Conservation (phyloP, 179 eudicot species). For the Camellia oleifera region DNA sequence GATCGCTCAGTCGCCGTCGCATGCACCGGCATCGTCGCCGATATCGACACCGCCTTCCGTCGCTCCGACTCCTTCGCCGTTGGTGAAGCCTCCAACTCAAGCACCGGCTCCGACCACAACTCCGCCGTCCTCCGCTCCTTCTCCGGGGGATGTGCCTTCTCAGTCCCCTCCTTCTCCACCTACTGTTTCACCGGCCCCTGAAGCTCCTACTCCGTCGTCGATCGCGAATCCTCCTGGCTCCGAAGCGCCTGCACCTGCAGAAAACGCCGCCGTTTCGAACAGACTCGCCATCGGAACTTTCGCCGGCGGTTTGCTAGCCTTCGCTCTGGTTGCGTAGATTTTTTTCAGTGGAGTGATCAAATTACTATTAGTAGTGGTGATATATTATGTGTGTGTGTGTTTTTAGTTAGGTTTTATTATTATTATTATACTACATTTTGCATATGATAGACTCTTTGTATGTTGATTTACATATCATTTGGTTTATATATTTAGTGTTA, state of each 20-base stretch:
- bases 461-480: too few species aligned
- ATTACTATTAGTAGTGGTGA: too few species aligned
- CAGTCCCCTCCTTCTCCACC: not conserved
- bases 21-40: not conserved
- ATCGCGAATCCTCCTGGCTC: not conserved
- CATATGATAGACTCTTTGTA: too few species aligned
- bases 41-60: not conserved
- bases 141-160: not conserved
- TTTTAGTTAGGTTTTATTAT: too few species aligned
- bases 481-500: too few species aligned
- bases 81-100: not conserved
- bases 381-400: too few species aligned
- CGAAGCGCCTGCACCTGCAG: not conserved
- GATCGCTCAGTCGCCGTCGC: conserved; percentile 9
- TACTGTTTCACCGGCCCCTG: not conserved
- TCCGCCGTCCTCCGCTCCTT: not conserved
- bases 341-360: not conserved
- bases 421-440: too few species aligned
- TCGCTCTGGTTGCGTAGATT: conserved; percentile 4
- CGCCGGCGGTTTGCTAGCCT: not conserved
- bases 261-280: not conserved
- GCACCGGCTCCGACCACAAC: not conserved
- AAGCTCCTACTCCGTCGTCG: not conserved
- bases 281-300: not conserved
- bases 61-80: not conserved